Evolutionary conservation across 768 basidiomycete genomes (phyloP).

Genomic region (Termitomyces sp.): DNA sequence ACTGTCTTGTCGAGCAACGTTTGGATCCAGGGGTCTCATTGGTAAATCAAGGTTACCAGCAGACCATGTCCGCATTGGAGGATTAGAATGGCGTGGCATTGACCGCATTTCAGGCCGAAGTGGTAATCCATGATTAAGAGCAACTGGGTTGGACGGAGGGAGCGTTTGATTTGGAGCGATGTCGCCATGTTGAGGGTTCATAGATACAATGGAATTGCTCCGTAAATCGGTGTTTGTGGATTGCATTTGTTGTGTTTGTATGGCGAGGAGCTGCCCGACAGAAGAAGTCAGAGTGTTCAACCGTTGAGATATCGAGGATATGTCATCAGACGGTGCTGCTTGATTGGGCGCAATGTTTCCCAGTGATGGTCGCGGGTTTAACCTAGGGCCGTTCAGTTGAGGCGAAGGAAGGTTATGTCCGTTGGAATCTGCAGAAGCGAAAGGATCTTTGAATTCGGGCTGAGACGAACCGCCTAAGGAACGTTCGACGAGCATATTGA

Average conservation of each 20-base stretch:
- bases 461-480: slow-evolving; percentile 40
- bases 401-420: slow-evolving; percentile 27
- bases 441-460: slow-evolving; percentile 84
- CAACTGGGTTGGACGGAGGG: slow-evolving; percentile 32
- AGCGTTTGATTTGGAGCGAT: slow-evolving; percentile 41
- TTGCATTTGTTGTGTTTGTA: slow-evolving; percentile 73
- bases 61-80: slow-evolving; percentile 82
- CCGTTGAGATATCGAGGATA: slow-evolving; percentile 70
- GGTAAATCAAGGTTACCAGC: slow-evolving; percentile 75
- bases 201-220: slow-evolving; percentile 34
- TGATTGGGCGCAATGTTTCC: slow-evolving; percentile 72
- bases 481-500: slow-evolving; percentile 70
- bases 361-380: slow-evolving; percentile 55
- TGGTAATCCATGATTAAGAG: slow-evolving; percentile 58
- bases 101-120: slow-evolving; percentile 61
- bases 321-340: slow-evolving; percentile 60
- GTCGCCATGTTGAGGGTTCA: slow-evolving; percentile 40
- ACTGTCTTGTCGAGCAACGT: slow-evolving; percentile 37
- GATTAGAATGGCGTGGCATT: slow-evolving; percentile 55
- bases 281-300: slow-evolving; percentile 78
- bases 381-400: slow-evolving; percentile 41
- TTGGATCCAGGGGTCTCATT: slow-evolving; percentile 44
- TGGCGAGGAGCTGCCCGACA: slow-evolving; percentile 76
- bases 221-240: slow-evolving; percentile 31
- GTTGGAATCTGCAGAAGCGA: slow-evolving; percentile 43